Conservation (phyloP, 2,329 filamentous ascomycete genomes). For the Aaosphaeria arxii region DNA sequence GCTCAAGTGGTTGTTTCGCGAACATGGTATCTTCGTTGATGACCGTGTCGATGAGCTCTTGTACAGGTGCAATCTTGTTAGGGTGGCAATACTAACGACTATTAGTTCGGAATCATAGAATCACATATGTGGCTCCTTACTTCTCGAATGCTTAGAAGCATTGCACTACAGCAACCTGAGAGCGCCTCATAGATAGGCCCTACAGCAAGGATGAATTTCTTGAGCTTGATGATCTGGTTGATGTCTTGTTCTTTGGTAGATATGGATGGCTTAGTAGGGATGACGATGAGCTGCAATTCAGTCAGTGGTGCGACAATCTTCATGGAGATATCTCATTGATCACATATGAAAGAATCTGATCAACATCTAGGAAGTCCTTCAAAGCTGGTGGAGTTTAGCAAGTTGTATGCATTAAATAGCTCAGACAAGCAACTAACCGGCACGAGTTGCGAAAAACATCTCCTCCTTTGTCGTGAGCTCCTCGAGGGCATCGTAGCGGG, state of each 20-base stretch:
- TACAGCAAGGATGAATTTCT: constrained; percentile 72
- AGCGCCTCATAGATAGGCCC: constrained; percentile 67
- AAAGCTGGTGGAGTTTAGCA: constrained; percentile 54
- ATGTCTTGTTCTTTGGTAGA: constrained; percentile 74
- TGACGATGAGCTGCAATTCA: constrained; percentile 65
- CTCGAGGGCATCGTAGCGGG: constrained; percentile 77
- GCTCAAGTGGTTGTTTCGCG: constrained; percentile 74
- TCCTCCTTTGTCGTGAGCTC: constrained; percentile 80
- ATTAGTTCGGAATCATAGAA: constrained; percentile 3
- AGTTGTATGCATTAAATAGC: constrained; percentile 1
- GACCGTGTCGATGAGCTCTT: constrained; percentile 62
- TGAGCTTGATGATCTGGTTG: constrained; percentile 83
- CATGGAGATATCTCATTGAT: neutral
- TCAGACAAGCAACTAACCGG: constrained; percentile 48
- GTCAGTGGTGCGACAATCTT: neutral
- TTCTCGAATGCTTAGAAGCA: constrained; percentile 66
- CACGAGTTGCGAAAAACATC: constrained; percentile 74
- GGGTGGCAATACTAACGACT: constrained; percentile 59
- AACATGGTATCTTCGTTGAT: constrained; percentile 82
- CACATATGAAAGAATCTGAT: constrained; percentile 75
- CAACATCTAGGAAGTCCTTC: constrained; percentile 73
- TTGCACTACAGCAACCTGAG: constrained; percentile 57
- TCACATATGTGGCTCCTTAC: constrained; percentile 25
- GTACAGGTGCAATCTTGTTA: constrained; percentile 58
- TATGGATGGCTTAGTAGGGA: constrained; percentile 64